Conservation (phyloP, 2,329 filamentous ascomycete genomes). For the Trichoderma polysporum region DNA sequence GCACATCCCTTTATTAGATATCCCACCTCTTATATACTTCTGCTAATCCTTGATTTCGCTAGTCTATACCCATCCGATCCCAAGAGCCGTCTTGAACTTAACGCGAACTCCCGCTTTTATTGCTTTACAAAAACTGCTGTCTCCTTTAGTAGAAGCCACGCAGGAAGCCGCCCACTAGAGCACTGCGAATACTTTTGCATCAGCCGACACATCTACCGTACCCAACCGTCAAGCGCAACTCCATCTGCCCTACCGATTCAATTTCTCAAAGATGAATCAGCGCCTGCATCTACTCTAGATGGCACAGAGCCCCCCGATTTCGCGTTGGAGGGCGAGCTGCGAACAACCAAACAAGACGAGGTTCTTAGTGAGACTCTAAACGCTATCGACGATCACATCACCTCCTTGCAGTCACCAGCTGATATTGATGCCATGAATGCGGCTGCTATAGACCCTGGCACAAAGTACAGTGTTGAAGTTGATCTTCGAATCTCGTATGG, state of each 20-base stretch:
- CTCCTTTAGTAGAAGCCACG: constrained; percentile 34
- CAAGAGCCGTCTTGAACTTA: constrained; percentile 53
- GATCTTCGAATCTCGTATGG: constrained; percentile 84
- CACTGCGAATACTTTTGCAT: constrained; percentile 26
- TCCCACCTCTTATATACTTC: not conserved
- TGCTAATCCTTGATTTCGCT: constrained; percentile 13
- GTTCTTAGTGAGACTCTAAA: constrained; percentile 94
- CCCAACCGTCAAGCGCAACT: constrained; percentile 33
- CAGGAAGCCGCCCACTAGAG: constrained; percentile 26
- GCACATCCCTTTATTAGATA: not conserved
- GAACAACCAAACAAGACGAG: constrained; percentile 54
- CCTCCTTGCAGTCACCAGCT: constrained; percentile 66
- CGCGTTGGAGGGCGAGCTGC: constrained; percentile 38
- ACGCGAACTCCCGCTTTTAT: constrained; percentile 33
- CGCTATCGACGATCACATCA: constrained; percentile 96
- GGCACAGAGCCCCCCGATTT: constrained; percentile 32
- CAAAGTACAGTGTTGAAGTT: constrained; percentile 81
- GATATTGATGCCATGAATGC: constrained; percentile 53
- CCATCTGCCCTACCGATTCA: constrained; percentile 47
- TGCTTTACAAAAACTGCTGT: constrained; percentile 32
- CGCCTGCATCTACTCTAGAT: constrained; percentile 30
- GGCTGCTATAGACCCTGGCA: constrained; percentile 72
- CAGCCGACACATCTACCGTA: constrained; percentile 30
- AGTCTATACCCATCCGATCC: constrained; percentile 63
- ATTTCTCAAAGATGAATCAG: constrained; percentile 38